Base-by-base conservation (phyloP, 1,139 yeast genomes). In the Nakaseomyces sp. region DNA sequence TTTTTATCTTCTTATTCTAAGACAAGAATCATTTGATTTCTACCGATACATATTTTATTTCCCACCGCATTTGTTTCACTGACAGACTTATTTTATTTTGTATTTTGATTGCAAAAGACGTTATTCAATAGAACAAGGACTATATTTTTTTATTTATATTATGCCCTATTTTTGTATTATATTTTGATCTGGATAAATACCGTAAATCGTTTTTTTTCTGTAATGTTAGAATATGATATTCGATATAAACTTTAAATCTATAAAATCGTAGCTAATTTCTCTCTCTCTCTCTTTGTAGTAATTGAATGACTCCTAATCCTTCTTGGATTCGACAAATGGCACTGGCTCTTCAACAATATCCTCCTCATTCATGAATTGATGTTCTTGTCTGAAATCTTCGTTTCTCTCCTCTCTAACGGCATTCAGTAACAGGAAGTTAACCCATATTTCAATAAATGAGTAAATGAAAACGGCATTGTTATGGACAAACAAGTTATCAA, bases 381-480 rank as follows among this genome's bases (percentile, higher is more conserved):
- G 49, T 26, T 36, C 42, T 35, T 44, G 41, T 29, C 50, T 50
- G 22, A 61, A 53, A 39, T 62, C 66, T 37, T 58, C 60, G 22
- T 55, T 60, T 48, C 76, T 69, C 45, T 68, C 91, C 47, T 82
- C 89, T 53, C 80, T 73, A 51, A 83, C 67, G 41, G 81, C 73
- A 57, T 73, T 76, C 60, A 71, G 81, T 40, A 80, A 72, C 53
- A 81, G 66, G 50, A 81, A 78, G 54, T 81, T 79, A 56, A 79
- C 66, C 89, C 89, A 82, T 26, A 81, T 71, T 58, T 83, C 93
- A 50, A 76, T 59, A 53, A 81, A 80, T n/a, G 77, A 62, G 57
- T 74, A 81, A 2, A 75, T 68, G 50, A 81, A 79, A 2, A 80
- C 74, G 40, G 78, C 68, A 56, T 78, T 79, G 62, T 81, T 81